Base-by-base conservation (phyloP, 805 yeast genomes). In the Danielozyma ontarioensis region DNA sequence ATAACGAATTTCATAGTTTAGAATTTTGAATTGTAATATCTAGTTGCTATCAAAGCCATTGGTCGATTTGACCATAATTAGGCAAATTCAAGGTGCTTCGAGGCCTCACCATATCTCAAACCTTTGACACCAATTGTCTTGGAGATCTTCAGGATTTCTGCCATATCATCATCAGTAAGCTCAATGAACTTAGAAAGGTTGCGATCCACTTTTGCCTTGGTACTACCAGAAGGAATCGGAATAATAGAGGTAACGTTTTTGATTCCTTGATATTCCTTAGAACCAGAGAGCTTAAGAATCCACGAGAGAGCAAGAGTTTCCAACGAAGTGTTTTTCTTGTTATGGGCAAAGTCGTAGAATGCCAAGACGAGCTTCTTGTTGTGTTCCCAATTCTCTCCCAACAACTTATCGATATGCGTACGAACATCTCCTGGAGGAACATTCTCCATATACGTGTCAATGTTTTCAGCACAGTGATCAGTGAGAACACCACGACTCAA, bases 201-300 rank as follows among this genome's bases (percentile, higher is more conserved):
- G 51, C 76, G 83, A 29, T 68, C 64, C 13, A 82, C 76, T 53
- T 85, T 78, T 8, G 56, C 63, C 3, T 61, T 54, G 25, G 79
- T 72, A 5, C 87, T 72, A 3, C 85, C 80, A 33, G 89, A 80
- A 14, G 96, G 96, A 53, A 88, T 83, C 22, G 96, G 94, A 29
- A 88, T 50, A 28, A 85, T 68, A 37, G 60, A 65, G 17, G 88
- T 74, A 34, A 63, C 68, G 32, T 63, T 61, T 16, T 44, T 34
- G 24, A 62, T 42, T 2, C 72, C 75, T 6, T 63, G 54, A 45
- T 53, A 65, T 33, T 72, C 68, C 34, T 70, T 59, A 35, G 78
- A 58, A 78, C 85, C 85, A 2, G 86, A 79, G 15, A 88, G 55
- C 3, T 88, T 79, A 25, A 83, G 30, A 22, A 64, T 48, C 66